These are phyloP conservation scores for Pharus latifolius DNA, from an alignment of 176 grass and related monocot species.

Conservation along the genomic window DNA sequence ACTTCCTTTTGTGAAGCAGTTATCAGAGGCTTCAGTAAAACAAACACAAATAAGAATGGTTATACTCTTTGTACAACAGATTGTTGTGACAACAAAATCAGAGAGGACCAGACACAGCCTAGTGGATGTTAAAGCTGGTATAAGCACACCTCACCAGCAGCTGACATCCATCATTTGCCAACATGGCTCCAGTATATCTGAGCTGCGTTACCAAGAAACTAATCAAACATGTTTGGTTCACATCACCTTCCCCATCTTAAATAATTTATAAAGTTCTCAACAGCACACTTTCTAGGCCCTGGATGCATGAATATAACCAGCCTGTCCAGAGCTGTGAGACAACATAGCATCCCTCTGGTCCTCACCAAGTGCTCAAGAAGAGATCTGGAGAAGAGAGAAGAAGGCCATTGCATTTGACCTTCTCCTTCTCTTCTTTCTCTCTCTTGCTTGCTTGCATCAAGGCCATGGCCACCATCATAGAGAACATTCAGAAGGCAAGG, in stretches of 20 bases:
- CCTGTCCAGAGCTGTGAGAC: constrained; percentile 26
- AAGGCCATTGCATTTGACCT: background rate
- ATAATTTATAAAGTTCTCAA: constrained; percentile 4
- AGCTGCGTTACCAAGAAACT: background rate
- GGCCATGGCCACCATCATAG: constrained; percentile 72
- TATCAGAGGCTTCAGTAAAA: background rate
- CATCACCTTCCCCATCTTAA: background rate
- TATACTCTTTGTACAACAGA: background rate
- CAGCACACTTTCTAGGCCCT: constrained; percentile 19
- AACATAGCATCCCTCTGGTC: background rate
- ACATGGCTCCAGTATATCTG: constrained; percentile 24
- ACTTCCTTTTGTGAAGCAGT: background rate
- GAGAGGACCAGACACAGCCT: background rate
- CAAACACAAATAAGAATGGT: too few relatives aligned
- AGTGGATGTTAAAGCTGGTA: constrained; percentile 14
- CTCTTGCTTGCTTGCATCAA: background rate
- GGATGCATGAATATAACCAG: constrained; percentile 32
- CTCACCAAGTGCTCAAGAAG: background rate
- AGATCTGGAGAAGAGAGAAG: constrained; percentile 27
- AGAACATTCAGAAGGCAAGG: constrained; percentile 76
- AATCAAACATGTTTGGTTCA: background rate
- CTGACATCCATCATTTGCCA: constrained; percentile 39
- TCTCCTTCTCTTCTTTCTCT: background rate
- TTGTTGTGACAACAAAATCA: background rate
- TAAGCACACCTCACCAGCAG: constrained; percentile 10